A percentile compares a stretch with the other conserved stretches of the same genome.
Conservation (phyloP, 1,139 yeast genomes). For the Protomyces pachydermus region DNA sequence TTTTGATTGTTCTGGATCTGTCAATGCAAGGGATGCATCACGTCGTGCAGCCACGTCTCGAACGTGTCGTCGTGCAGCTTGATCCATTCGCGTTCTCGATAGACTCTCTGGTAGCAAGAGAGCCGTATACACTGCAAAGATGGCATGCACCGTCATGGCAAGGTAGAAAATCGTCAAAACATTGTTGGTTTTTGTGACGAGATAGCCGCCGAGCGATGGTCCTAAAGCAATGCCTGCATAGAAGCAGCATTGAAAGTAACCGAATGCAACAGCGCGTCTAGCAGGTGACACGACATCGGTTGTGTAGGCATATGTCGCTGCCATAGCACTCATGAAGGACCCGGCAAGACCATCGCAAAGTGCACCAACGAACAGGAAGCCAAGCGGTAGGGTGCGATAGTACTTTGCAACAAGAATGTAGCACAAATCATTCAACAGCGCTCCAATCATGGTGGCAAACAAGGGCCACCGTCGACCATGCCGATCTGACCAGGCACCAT, state of each 20-base stretch:
- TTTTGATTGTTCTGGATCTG: background rate
- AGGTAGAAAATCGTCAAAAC: conserved; percentile 37
- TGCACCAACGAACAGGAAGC: conserved; percentile 42
- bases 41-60: conserved; percentile 1
- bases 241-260: conserved; percentile 53
- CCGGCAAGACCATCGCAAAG: conserved; percentile 53
- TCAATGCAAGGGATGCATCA: background rate
- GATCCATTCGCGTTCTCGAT: conserved; percentile 29
- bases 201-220: conserved; percentile 54
- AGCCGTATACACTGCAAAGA: conserved; percentile 40
- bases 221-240: conserved; percentile 59
- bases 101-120: conserved; percentile 55
- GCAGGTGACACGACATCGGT: conserved; percentile 59
- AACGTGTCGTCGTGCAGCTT: conserved; percentile 13
- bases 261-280: conserved; percentile 53
- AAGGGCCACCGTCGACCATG: conserved; percentile 31
- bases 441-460: conserved; percentile 29
- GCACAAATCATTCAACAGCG: conserved; percentile 28
- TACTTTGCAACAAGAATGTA: conserved; percentile 29
- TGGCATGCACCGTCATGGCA: conserved; percentile 34
- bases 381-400: conserved; percentile 34
- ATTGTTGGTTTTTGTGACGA: conserved; percentile 36
- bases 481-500: conserved; percentile 33
- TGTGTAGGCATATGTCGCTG: conserved; percentile 57
- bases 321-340: conserved; percentile 48